phyloP scores from a whole-genome alignment of 164 flowering plant genomes.

The Magnolia sinica region DNA sequence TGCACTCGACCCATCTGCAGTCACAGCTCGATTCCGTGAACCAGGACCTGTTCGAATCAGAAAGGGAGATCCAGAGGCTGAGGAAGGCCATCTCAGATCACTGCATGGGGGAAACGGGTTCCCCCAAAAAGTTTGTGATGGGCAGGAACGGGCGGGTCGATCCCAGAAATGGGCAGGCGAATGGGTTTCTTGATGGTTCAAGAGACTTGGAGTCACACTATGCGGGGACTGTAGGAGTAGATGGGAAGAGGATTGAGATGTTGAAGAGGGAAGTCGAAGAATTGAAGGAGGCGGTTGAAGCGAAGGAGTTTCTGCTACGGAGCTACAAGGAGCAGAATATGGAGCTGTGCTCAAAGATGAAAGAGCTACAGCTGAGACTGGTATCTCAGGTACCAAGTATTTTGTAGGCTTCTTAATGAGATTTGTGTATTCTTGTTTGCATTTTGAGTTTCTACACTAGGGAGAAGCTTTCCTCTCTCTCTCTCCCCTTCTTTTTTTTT shows the following conservation, averaged over 20 bases:
- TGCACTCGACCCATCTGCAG: conserved; percentile 59
- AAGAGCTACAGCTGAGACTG: conserved; percentile 77
- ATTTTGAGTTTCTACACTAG: too few species aligned
- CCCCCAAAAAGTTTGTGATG: conserved; percentile 31
- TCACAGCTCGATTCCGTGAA: conserved; percentile 69
- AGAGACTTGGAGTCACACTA: conserved; percentile 14
- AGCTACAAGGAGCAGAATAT: conserved; percentile 83
- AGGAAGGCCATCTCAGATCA: conserved; percentile 88
- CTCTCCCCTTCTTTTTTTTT: too few species aligned
- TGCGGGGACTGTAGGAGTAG: conserved; percentile 42
- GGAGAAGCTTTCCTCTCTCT: too few species aligned
- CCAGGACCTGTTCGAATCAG: conserved; percentile 68
- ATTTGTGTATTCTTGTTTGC: neutral
- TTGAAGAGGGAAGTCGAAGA: conserved; percentile 71
- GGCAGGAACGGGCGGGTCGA: conserved; percentile 39
- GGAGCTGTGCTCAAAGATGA: conserved; percentile 67
- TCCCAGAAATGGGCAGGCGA: conserved; percentile 51
- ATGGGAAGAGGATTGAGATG: conserved; percentile 59
- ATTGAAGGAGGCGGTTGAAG: conserved; percentile 76
- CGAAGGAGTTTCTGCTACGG: conserved; percentile 76
- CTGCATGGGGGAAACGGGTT: conserved; percentile 43
- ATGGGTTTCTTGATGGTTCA: conserved; percentile 49
- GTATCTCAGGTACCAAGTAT: conserved; percentile 79
- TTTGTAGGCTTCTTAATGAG: conserved; percentile 42
- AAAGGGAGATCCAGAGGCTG: conserved; percentile 80